Base-by-base conservation (phyloP, 495 filamentous ascomycete species). In the Parmelia sp. region DNA sequence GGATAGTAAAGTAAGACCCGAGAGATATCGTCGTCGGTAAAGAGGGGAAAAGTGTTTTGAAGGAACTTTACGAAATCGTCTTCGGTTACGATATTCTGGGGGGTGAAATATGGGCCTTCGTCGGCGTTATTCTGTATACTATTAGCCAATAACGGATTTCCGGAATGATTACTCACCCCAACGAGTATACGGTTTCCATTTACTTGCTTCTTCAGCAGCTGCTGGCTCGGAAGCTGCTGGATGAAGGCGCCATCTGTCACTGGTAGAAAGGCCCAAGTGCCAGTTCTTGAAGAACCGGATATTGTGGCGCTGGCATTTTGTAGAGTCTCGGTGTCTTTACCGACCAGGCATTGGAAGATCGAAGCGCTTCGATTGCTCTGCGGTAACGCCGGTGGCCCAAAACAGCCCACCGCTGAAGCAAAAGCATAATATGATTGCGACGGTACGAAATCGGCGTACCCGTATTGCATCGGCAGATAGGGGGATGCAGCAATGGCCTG, bases 221-320 rank as follows among this genome's bases (percentile, higher is more conserved):
- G 83, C 65, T 75, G 70, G 36, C 74, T 79, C 15, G 85, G 84
- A 7, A 74, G 74, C 25, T 83, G 74, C 57, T 75, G 75, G 61
- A 88, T 73, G 65, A 86, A 82, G 8, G 71, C 72, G 9, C 81
- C 85, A 65, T 90, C 87, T 4, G 84, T 83, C 3, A 88, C 86
- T 12, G 86, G 87, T 29, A 84, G 67, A 66, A 88, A 88, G 2
- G 76, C 83, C 80, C 82, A 88, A 40, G 81, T 82, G 67, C 73
- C 78, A 61, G 57, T 77, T 51, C 74, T 73, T 8, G 75, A 79
- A 15, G 75, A 71, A 42, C 72, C 72, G 19, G 79, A 85, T 31
- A 85, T 76, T 35, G 65, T 73, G 21, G 72, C 75, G 64, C 80
- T 84, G 4, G 84, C 86, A 53, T 82, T 82, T 65, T 86, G 83